Evolutionary conservation across 169 alveolate species (phyloP).

Genomic region (Neospora caninum): DNA sequence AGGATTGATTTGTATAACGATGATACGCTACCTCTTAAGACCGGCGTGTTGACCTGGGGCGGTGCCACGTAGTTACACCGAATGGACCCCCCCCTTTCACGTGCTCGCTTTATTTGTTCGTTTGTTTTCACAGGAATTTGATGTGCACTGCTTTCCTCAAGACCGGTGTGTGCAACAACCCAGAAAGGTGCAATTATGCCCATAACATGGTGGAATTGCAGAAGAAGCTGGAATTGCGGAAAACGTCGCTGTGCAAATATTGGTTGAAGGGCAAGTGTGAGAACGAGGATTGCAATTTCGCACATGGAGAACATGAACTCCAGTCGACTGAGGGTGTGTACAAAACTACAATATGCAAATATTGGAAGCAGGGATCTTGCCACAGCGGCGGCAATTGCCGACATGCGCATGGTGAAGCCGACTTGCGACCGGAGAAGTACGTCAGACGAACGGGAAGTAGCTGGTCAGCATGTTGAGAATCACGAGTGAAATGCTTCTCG

Average conservation of each 20-base stretch:
- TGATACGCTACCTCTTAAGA: neutral
- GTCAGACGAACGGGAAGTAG: neutral
- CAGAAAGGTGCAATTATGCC: slow-evolving; percentile 60
- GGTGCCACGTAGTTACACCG: neutral
- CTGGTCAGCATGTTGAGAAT: neutral
- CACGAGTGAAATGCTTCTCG: neutral
- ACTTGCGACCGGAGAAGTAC: slow-evolving; percentile 57
- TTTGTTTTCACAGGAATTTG: slow-evolving; percentile 43
- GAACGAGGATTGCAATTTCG: slow-evolving; percentile 76
- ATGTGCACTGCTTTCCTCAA: slow-evolving; percentile 46
- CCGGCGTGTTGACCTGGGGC: neutral
- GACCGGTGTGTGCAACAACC: slow-evolving; percentile 53
- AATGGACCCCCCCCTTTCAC: no score
- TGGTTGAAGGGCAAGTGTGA: slow-evolving; percentile 71
- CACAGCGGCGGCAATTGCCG: slow-evolving; percentile 76
- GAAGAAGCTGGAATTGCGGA: slow-evolving; percentile 65
- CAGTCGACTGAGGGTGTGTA: slow-evolving; percentile 77
- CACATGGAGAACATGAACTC: slow-evolving; percentile 78
- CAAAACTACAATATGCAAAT: slow-evolving; percentile 78
- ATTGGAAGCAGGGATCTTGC: slow-evolving; percentile 78
- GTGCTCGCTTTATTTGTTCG: no score
- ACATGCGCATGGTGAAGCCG: slow-evolving; percentile 79
- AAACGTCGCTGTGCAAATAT: slow-evolving; percentile 68
- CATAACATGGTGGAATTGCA: slow-evolving; percentile 63
- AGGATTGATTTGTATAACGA: neutral